phyloP scores from a whole-genome alignment of 371 early-diverging fungal genomes.

The Blastocladiella emersonii region DNA sequence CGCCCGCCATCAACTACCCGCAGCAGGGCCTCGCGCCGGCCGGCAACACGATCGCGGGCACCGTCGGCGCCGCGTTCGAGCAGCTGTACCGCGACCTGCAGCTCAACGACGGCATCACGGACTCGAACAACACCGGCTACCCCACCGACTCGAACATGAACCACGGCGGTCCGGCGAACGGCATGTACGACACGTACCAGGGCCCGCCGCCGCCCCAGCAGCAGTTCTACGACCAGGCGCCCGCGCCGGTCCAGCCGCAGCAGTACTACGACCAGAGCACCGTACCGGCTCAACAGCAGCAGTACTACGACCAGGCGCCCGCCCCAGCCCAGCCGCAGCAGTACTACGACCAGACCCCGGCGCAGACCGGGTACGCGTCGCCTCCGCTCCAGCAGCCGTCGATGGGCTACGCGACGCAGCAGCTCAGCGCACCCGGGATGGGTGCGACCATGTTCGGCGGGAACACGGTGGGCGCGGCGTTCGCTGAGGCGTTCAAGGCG shows the following conservation, averaged over 20 bases:
- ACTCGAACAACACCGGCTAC: neutral
- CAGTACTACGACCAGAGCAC: neutral
- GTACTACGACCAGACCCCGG: neutral
- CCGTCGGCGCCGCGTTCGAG: neutral
- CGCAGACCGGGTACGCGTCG: neutral
- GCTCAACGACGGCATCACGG: neutral
- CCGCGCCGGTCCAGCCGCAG: neutral
- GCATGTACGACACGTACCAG: no score
- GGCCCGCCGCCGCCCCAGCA: neutral
- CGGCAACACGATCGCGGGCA: neutral
- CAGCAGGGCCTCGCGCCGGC: no score
- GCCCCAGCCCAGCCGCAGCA: neutral
- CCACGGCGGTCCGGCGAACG: no score
- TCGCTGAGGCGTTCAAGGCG: neutral
- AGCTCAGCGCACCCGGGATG: neutral
- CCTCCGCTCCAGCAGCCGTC: neutral
- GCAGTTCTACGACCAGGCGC: neutral
- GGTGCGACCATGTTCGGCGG: neutral
- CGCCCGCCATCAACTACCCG: no score
- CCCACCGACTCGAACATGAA: no score
- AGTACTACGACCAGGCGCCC: neutral
- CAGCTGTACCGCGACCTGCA: neutral
- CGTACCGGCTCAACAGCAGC: neutral
- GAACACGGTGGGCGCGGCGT: slow-evolving; percentile 3
- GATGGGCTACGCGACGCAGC: neutral